Evolutionary conservation across 1,284 basidiomycete species (phyloP), one percentile per base, ranked within the genome.

Genomic region (Puccinia polysora): DNA sequence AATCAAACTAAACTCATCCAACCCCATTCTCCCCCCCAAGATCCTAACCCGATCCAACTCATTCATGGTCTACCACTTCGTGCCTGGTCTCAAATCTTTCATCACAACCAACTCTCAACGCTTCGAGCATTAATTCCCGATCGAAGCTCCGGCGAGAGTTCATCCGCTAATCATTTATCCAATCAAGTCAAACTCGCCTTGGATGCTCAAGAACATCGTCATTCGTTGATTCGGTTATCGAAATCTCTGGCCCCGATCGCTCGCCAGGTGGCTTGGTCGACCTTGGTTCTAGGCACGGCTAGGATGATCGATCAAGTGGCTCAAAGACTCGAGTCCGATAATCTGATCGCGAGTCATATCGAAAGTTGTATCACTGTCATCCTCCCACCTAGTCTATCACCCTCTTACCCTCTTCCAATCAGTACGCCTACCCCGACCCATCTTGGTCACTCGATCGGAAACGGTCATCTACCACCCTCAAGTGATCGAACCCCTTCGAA

Each of bases 51-150:
- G 10, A 45, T 45, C 40, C 47, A 65, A 25, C 45, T 49, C 7
- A 65, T 65, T n/a, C 63, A 50, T 25, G 49, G 49, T 65, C 38
- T 65, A 4, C 45, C 63, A 20, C 32, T 47, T 38, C 18, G 52
- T 30, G 45, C 52, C 38, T 65, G 63, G 63, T 65, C 49, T 23
- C 45, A 65, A 34, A 65, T 65, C 63, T 52, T 65, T 10, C 25
- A 36, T 15, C 38, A 52, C 34, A 50, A 52, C n/a, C 32, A 52
- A 23, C 63, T 65, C 10, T 4, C 30, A 18, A 52, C 28, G n/a
- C 47, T 65, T 23, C 47, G 36, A 52, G 45, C 45, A 28, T 49
- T 65, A 28, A 50, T 65, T n/a, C 63, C 63, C 32, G 32, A 50
- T n/a, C n/a, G n/a, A n/a, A n/a, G n/a, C n/a, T n/a, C n/a, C n/a